Evolutionary conservation across 345 rosid genomes (phyloP).

Genomic region (Psidium friedrichsthalianum): DNA sequence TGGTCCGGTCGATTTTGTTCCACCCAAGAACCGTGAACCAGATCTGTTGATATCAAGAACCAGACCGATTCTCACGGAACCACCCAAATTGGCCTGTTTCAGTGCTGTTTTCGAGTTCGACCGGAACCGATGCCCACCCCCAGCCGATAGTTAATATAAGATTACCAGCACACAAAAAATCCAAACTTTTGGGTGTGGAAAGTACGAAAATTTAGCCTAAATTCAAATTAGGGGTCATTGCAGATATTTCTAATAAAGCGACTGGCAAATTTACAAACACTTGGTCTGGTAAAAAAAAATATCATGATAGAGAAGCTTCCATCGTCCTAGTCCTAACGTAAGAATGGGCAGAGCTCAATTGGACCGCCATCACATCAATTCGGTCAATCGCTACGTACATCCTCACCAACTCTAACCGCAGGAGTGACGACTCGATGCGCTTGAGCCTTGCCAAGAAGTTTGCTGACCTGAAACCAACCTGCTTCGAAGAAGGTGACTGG

Average conservation of each 20-base stretch:
- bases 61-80: not conserved
- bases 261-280: not conserved
- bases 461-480: not conserved
- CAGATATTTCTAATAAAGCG: not conserved
- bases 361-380: not conserved
- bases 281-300: not conserved
- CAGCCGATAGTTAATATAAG: not conserved
- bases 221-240: not conserved
- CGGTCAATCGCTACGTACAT: not conserved
- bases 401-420: not conserved
- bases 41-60: not conserved
- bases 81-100: rapidly evolving
- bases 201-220: not conserved
- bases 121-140: too few species aligned
- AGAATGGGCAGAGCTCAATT: not conserved
- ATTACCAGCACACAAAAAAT: not conserved
- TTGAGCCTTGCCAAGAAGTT: not conserved
- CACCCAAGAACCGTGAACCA: not conserved
- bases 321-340: not conserved
- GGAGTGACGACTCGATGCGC: not conserved
- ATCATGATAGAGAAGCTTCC: not conserved
- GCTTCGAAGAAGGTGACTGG: not conserved
- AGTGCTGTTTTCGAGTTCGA: not conserved
- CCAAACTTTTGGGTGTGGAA: not conserved
- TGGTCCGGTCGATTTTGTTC: not conserved